phyloP scores from a whole-genome alignment of 2,329 filamentous ascomycete species.

The Fusarium sp. region DNA sequence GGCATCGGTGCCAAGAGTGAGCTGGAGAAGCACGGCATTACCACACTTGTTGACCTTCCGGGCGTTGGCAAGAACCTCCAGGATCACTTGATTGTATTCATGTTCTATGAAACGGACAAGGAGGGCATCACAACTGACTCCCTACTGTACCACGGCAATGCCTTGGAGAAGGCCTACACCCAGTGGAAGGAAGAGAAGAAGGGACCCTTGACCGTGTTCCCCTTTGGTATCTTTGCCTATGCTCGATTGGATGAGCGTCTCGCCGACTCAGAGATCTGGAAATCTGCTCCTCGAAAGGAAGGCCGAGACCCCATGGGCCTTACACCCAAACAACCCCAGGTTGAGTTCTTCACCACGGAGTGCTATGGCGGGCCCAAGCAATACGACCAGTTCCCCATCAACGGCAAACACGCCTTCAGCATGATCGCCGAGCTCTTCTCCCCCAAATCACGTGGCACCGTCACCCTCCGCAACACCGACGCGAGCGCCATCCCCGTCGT shows the following conservation, averaged over 20 bases:
- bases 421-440: conserved; percentile 70
- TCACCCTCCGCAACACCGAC: conserved; percentile 64
- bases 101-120: conserved; percentile 70
- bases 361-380: conserved; percentile 72
- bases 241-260: conserved; percentile 72
- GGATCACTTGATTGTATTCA: conserved; percentile 67
- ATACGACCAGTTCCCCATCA: conserved; percentile 65
- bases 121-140: conserved; percentile 67
- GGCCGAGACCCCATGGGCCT: conserved; percentile 75
- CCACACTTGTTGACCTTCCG: conserved; percentile 58
- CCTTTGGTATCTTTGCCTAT: conserved; percentile 73
- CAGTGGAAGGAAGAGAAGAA: conserved; percentile 70
- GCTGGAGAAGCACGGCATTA: conserved; percentile 57
- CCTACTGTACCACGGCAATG: conserved; percentile 66
- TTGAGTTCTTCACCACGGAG: conserved; percentile 74
- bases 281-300: conserved; percentile 58
- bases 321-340: conserved; percentile 67
- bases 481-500: conserved; percentile 66
- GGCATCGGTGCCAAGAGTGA: conserved; percentile 64
- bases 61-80: conserved; percentile 66
- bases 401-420: conserved; percentile 68
- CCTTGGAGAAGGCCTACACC: conserved; percentile 62
- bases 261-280: conserved; percentile 67
- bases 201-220: conserved; percentile 71
- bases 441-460: conserved; percentile 68